Evolutionary conservation across 306 rosid genomes (phyloP).

Genomic region (Corylus heterophylla): DNA sequence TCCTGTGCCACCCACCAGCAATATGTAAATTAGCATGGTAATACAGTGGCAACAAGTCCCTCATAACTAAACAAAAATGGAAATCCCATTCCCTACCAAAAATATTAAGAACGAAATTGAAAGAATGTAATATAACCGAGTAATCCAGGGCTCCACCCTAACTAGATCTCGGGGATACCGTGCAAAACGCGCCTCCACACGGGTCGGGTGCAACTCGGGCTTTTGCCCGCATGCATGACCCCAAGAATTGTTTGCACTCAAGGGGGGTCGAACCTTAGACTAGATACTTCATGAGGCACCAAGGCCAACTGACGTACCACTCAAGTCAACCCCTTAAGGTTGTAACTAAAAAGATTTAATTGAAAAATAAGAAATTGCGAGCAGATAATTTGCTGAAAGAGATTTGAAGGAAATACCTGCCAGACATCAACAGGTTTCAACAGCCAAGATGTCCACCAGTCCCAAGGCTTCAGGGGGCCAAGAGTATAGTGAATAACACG

Average conservation of each 20-base stretch:
- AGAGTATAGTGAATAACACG: constrained; percentile 94
- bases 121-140: no score
- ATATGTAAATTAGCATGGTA: not conserved
- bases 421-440: constrained; percentile 98
- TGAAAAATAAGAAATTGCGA: not conserved
- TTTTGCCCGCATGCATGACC: no score
- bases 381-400: not conserved
- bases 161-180: no score
- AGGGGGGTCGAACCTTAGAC: no score
- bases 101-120: not conserved
- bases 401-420: constrained; percentile 62
- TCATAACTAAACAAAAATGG: not conserved
- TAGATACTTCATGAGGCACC: no score
- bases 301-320: no score
- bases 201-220: no score
- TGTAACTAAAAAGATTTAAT: not conserved
- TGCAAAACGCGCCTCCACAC: no score
- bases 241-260: no score
- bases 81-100: not conserved
- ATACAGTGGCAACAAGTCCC: not conserved
- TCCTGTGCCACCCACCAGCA: constrained; percentile 7
- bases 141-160: no score
- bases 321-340: not conserved
- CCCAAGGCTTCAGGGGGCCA: constrained; percentile 99
- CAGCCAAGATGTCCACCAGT: constrained; percentile 99